These are phyloP conservation scores for Pyrrhoderma noxium DNA, from an alignment of 1,284 basidiomycete species.

Conservation along the genomic window DNA sequence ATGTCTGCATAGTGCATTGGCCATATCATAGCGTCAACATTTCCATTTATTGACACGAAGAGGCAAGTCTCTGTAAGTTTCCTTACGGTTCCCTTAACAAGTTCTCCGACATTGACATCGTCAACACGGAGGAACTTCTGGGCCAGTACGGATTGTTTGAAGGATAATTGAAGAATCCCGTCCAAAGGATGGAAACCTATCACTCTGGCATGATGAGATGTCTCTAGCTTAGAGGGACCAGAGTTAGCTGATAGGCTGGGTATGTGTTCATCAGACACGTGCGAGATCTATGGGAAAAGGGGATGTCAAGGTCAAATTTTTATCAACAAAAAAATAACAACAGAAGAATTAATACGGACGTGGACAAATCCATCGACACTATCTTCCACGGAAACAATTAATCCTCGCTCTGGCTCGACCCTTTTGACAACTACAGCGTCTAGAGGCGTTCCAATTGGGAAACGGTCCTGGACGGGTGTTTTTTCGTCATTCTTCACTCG, in stretches of 20 bases:
- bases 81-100: constrained; percentile 81
- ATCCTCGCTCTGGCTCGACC: constrained; percentile 77
- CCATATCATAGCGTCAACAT: constrained; percentile 89
- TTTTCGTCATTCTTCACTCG: constrained; percentile 26
- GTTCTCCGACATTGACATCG: constrained; percentile 80
- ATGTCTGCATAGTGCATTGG: constrained; percentile 96
- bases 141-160: constrained; percentile 78
- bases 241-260: constrained; percentile 62
- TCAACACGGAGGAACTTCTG: constrained; percentile 83
- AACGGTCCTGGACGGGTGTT: constrained; percentile 44
- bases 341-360: constrained; percentile 39
- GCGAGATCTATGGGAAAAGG: constrained; percentile 72
- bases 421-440: constrained; percentile 66
- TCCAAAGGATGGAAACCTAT: constrained; percentile 86
- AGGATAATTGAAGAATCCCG: constrained; percentile 79
- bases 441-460: constrained; percentile 69
- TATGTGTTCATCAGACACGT: constrained; percentile 87
- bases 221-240: constrained; percentile 74
- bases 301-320: no score
- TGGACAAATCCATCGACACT: constrained; percentile 78
- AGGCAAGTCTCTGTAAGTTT: constrained; percentile 73
- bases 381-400: constrained; percentile 61
- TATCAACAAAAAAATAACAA: background rate
- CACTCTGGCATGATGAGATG: constrained; percentile 83
- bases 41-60: constrained; percentile 81